A percentile compares a stretch with the other conserved stretches of the same genome.
These are phyloP conservation scores for Mycena filopes DNA, from an alignment of 768 basidiomycete species.

Conservation along the genomic window DNA sequence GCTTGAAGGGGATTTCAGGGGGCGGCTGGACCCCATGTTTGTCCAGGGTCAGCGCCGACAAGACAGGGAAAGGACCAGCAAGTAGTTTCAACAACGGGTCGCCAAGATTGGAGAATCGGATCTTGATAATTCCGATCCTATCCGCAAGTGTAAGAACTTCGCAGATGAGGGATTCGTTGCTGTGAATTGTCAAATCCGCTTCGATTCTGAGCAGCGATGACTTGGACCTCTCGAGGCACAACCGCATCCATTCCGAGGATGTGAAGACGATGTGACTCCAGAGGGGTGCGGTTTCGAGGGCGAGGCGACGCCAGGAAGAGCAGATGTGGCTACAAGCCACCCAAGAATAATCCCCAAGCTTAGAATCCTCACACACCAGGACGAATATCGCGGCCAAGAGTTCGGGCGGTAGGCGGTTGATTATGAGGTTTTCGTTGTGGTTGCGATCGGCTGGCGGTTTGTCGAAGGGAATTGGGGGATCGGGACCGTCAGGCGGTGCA, in stretches of 20 bases:
- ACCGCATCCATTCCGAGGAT: conserved; percentile 4
- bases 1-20: neutral
- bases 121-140: conserved; percentile 8
- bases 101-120: neutral
- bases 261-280: conserved; percentile 24
- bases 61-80: conserved; percentile 15
- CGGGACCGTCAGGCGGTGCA: neutral
- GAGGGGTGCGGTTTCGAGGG: conserved; percentile 13
- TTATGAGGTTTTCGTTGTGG: conserved; percentile 16
- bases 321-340: conserved; percentile 25
- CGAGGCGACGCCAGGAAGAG: conserved; percentile 22
- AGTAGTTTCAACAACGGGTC: neutral
- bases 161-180: neutral
- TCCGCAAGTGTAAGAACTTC: neutral
- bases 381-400: conserved; percentile 25
- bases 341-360: conserved; percentile 15
- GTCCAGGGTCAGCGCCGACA: conserved; percentile 11
- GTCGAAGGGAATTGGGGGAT: neutral
- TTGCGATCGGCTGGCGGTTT: conserved; percentile 9
- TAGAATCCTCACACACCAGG: conserved; percentile 10
- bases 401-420: conserved; percentile 24
- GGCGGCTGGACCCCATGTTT: neutral
- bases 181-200: neutral
- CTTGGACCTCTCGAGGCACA: conserved; percentile 22
- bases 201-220: conserved; percentile 18